These are phyloP conservation scores for Cyclanthera cordifolia DNA, from an alignment of 306 rosid species.

Conservation along the genomic window DNA sequence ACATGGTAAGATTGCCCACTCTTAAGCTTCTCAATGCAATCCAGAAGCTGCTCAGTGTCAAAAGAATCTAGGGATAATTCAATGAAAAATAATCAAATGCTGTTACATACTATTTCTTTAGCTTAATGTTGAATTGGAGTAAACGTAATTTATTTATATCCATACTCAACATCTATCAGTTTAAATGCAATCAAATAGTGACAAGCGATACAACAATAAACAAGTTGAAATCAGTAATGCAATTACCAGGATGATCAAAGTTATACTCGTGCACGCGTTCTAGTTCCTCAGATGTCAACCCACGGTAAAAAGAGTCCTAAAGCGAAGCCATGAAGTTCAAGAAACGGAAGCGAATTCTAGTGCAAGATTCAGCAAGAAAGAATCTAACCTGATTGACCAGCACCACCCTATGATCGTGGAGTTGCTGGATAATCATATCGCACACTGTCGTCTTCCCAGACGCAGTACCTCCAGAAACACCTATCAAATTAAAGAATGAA, in stretches of 20 bases:
- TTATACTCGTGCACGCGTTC: constrained; percentile 74
- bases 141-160: neutral
- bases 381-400: constrained; percentile 77
- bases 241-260: constrained; percentile 90
- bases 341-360: neutral
- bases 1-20: constrained; percentile 64
- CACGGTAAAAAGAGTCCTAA: constrained; percentile 92
- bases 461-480: constrained; percentile 98
- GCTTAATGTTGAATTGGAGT: neutral
- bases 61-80: constrained; percentile 52
- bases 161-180: neutral
- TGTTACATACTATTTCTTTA: neutral
- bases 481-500: constrained; percentile 22
- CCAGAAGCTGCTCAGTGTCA: constrained; percentile 82
- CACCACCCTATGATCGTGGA: constrained; percentile 91
- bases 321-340: neutral
- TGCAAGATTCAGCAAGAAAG: neutral
- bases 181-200: neutral
- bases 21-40: constrained; percentile 54
- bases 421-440: constrained; percentile 97
- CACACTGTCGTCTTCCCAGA: constrained; percentile 97
- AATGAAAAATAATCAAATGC: neutral
- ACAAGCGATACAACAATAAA: neutral
- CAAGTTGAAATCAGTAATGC: neutral
- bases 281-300: constrained; percentile 70